These are phyloP conservation scores for Isabelozyma gotoi DNA, from an alignment of 805 yeast species.

Conservation along the genomic window DNA sequence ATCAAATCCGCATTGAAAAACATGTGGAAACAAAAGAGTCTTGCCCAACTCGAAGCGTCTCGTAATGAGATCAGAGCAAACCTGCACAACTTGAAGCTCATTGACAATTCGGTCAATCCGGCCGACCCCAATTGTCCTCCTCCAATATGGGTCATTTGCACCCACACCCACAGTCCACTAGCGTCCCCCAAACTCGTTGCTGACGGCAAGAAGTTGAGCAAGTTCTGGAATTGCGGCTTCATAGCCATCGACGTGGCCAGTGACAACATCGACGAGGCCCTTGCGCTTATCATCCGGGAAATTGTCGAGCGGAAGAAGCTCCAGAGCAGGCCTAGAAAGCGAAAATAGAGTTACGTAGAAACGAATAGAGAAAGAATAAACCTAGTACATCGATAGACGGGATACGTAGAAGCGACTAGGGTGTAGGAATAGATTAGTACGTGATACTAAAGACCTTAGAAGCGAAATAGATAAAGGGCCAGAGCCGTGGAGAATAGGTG, in stretches of 20 bases:
- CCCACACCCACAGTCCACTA: conserved; percentile 56
- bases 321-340: not conserved
- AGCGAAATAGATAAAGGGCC: no score
- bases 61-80: conserved; percentile 25
- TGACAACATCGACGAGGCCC: conserved; percentile 53
- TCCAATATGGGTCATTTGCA: conserved; percentile 66
- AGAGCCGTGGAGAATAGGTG: no score
- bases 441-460: no score
- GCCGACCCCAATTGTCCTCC: conserved; percentile 47
- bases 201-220: conserved; percentile 57
- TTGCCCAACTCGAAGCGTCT: conserved; percentile 14
- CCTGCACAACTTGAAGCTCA: conserved; percentile 9
- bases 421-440: no score
- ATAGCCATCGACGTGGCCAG: conserved; percentile 57
- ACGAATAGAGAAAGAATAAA: not conserved
- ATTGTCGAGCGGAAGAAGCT: conserved; percentile 45
- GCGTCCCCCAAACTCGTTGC: conserved; percentile 61
- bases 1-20: conserved; percentile 56
- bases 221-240: conserved; percentile 65
- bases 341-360: not conserved
- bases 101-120: conserved; percentile 31
- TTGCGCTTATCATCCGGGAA: conserved; percentile 60
- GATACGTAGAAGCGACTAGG: no score
- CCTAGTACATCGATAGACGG: no score
- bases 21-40: conserved; percentile 50